Conservation (phyloP, 192 early-diverging fungal species). For the Funneliformis geosporum region DNA sequence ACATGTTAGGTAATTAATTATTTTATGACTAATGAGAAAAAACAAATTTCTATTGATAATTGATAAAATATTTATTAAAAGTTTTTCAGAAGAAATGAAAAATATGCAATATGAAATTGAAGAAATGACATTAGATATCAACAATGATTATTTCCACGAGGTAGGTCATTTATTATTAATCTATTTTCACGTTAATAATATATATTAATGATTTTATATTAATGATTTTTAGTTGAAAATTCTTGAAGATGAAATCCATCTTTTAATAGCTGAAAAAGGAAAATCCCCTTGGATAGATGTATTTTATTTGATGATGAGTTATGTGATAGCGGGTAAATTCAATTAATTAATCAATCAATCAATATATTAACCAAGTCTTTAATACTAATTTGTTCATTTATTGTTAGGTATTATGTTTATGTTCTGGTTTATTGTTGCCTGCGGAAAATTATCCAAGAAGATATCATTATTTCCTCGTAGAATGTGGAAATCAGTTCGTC, state of each 20-base stretch:
- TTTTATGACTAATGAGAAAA: neutral
- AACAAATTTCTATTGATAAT: neutral
- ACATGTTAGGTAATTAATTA: neutral
- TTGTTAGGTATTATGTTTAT: constrained; percentile 16
- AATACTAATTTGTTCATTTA: neutral
- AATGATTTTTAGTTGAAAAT: constrained; percentile 17
- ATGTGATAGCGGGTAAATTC: constrained; percentile 29
- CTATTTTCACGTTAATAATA: neutral
- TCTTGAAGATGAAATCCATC: constrained; percentile 31
- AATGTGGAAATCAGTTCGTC: neutral
- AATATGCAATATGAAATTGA: neutral
- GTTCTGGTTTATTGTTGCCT: constrained; percentile 21
- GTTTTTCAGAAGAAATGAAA: constrained; percentile 19
- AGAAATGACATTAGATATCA: neutral
- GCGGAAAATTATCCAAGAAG: neutral
- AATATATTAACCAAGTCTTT: neutral
- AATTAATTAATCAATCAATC: neutral
- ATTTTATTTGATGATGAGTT: constrained; percentile 29
- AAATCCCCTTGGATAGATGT: constrained; percentile 12
- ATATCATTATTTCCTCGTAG: neutral
- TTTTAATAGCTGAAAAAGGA: constrained; percentile 10
- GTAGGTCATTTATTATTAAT: neutral
- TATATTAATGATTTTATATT: neutral
- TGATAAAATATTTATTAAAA: neutral
- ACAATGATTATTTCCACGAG: constrained; percentile 25